Conservation (phyloP, 1,284 basidiomycete species). For the Ustilago bromivora region DNA sequence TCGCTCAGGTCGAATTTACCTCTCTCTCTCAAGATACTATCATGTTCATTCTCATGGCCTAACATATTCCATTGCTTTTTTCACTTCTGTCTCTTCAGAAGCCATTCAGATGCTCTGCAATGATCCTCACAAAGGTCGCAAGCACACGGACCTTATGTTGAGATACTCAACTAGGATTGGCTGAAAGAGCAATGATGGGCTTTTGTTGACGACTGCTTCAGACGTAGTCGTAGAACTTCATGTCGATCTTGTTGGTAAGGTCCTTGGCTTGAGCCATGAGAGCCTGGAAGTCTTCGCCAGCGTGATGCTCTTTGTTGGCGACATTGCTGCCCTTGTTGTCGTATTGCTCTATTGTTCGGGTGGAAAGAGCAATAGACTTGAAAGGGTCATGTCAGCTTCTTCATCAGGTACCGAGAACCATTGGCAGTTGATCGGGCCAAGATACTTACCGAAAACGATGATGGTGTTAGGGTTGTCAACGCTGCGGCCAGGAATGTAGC, state of each 20-base stretch:
- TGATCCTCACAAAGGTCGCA: neutral
- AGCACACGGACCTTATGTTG: neutral
- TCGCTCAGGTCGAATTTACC: neutral
- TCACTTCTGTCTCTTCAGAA: neutral
- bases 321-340: conserved; percentile 50
- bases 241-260: conserved; percentile 40
- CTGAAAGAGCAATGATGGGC: too few species aligned
- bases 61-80: neutral
- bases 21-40: neutral
- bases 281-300: conserved; percentile 39
- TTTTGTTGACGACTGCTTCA: neutral
- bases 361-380: neutral
- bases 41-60: neutral
- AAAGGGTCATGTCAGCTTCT: too few species aligned
- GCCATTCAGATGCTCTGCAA: neutral
- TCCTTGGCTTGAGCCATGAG: conserved; percentile 47
- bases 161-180: neutral
- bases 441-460: conserved; percentile 43
- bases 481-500: conserved; percentile 42
- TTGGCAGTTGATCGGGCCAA: neutral
- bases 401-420: too few species aligned
- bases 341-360: conserved; percentile 38
- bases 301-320: conserved; percentile 29
- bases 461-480: conserved; percentile 47
- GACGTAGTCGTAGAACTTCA: conserved; percentile 49